Base-by-base conservation (phyloP, 2,329 filamentous ascomycete species). In the Beauveria sp. region DNA sequence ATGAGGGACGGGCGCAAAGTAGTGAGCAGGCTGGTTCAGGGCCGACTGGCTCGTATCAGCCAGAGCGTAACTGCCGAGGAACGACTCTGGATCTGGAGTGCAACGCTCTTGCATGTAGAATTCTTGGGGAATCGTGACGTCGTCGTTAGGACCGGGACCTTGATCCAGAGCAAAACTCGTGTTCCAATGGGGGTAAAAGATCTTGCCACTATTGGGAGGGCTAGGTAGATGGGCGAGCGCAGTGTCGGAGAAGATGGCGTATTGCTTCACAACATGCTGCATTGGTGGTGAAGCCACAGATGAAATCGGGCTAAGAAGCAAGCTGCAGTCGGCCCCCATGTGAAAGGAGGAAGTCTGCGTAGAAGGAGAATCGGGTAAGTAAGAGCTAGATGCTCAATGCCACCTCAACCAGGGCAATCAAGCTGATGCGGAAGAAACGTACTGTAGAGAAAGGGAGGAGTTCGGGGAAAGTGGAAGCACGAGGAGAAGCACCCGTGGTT, bases 281-380 rank as follows among this genome's bases (percentile, higher is more conserved):
- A 80, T 66, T 54, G 77, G 76, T 58, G 80, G 80, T 37, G 80
- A 83, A 30, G 72, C 76, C 60, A 74, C 72, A 53, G 73, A 73
- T 52, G 81, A 82, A n/a, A 77, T 76, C 28, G 81, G 80, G n/a
- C 80, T 82, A 54, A 81, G 70, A 60, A 83, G 71, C 43, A 75
- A 68, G 64, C 81, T 79, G 70, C 73, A 77, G 63, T 72, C 67
- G 67, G 68, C 58, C 65, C 40, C n/a, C 66, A 16, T 74, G 67
- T 53, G 73, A 73, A 57, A 71, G 69, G 69, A 70, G 73, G 67
- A 75, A 10, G 47, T 18, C 57, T 63, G 28, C 6, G 10, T 40
- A 51, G 28, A 43, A 50, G 24, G 20, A 14, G n/a, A 14, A 7
- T 37, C 5, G 34, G n/a, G 24, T 44, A 28, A 46, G 47, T 58